Conservation (phyloP, 345 rosid genomes). For the Dovyalis caffra region DNA sequence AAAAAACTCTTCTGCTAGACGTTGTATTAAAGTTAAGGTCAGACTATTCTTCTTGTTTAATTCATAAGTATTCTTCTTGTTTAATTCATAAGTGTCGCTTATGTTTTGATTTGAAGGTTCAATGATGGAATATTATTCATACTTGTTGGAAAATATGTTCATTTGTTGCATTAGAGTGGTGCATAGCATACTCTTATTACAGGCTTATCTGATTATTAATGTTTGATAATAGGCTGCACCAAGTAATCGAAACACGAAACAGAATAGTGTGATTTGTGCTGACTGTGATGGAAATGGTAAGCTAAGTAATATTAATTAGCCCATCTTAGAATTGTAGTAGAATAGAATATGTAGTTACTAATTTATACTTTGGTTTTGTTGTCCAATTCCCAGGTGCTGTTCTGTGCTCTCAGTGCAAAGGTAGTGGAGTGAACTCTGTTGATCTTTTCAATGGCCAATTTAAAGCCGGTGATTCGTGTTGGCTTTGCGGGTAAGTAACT, state of each 20-base stretch:
- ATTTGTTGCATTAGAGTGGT: too few species aligned
- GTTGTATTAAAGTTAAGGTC: constrained; percentile 26
- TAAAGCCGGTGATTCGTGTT: constrained; percentile 53
- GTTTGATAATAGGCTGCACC: constrained; percentile 35
- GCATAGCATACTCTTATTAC: too few species aligned
- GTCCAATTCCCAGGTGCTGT: constrained; percentile 40
- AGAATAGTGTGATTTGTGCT: constrained; percentile 42
- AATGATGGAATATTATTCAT: too few species aligned
- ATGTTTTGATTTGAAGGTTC: not conserved
- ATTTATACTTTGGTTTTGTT: not conserved
- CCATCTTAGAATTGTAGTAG: not conserved
- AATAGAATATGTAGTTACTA: not conserved
- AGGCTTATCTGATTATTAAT: not conserved
- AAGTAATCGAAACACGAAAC: constrained; percentile 31
- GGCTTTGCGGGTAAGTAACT: constrained; percentile 63
- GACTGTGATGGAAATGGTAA: constrained; percentile 54
- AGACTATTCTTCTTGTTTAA: not conserved
- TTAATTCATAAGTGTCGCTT: not conserved
- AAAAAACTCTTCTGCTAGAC: constrained; percentile 5
- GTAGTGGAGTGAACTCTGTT: constrained; percentile 51
- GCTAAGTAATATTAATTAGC: not conserved
- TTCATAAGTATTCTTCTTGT: not conserved
- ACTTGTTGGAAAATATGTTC: too few species aligned
- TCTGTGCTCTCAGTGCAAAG: constrained; percentile 59
- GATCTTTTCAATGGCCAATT: constrained; percentile 54